Evolutionary conservation across 2,329 filamentous ascomycete species (phyloP).

Genomic region (Paraphoma sp.): DNA sequence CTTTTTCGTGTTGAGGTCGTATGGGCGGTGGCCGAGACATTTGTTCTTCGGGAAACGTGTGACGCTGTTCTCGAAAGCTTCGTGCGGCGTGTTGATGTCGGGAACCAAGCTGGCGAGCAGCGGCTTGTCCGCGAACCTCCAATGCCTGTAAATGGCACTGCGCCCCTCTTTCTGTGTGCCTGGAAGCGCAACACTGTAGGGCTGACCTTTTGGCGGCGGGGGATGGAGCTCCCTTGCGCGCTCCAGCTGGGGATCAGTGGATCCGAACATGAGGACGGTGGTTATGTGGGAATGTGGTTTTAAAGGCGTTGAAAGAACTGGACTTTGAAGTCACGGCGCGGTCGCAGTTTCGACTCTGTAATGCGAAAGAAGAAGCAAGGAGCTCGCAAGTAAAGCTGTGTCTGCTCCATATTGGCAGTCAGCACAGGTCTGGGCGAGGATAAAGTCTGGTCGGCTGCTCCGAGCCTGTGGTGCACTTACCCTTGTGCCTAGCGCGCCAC

Average conservation of each 20-base stretch:
- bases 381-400: not conserved
- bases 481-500: conserved; percentile 18
- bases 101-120: conserved; percentile 61
- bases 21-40: conserved; percentile 82
- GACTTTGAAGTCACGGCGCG: not conserved
- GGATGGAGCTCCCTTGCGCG: conserved; percentile 58
- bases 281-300: not conserved
- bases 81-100: conserved; percentile 72
- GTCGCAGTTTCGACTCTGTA: not conserved
- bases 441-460: not conserved
- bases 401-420: conserved; percentile 7
- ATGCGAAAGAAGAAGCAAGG: not conserved
- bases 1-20: conserved; percentile 74
- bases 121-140: conserved; percentile 75
- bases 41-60: conserved; percentile 69
- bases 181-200: conserved; percentile 79
- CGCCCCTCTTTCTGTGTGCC: conserved; percentile 76
- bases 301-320: not conserved
- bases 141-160: conserved; percentile 82
- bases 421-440: conserved; percentile 14
- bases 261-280: conserved; percentile 37
- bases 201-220: conserved; percentile 74
- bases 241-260: conserved; percentile 35
- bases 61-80: conserved; percentile 74
- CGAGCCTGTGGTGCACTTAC: not conserved